Evolutionary conservation across 2,329 filamentous ascomycete genomes (phyloP).

Genomic region (Hirsutella thompsonii): DNA sequence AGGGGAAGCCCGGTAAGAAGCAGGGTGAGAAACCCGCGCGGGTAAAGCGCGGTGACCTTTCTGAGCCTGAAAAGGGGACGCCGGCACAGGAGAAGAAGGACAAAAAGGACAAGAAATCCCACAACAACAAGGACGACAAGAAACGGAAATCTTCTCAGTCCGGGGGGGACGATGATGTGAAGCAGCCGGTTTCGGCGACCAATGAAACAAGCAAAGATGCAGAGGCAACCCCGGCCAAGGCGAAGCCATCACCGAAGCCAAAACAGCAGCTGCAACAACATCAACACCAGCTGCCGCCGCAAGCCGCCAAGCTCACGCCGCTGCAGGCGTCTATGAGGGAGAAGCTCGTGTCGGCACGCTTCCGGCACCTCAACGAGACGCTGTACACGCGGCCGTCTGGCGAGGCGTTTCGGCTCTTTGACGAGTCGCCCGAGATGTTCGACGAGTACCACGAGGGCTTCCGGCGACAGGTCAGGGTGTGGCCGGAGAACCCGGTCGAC

Average conservation of each 20-base stretch:
- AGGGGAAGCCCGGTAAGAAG: slow-evolving; percentile 21
- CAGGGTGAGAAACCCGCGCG: slow-evolving; percentile 7
- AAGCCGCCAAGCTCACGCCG: slow-evolving; percentile 61
- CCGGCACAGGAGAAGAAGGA: slow-evolving; percentile 23
- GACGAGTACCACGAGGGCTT: slow-evolving; percentile 94
- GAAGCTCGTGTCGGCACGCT: slow-evolving; percentile 88
- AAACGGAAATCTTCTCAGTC: background rate
- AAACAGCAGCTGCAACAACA: too few species aligned
- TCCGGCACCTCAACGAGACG: slow-evolving; percentile 93
- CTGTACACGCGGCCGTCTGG: slow-evolving; percentile 85
- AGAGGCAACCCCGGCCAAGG: background rate
- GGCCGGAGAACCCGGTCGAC: slow-evolving; percentile 94
- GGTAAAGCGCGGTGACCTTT: background rate
- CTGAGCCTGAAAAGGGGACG: slow-evolving; percentile 12
- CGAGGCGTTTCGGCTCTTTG: slow-evolving; percentile 74
- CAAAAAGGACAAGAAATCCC: slow-evolving; percentile 17
- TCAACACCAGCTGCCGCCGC: too few species aligned
- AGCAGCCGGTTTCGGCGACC: background rate
- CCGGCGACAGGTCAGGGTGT: slow-evolving; percentile 85
- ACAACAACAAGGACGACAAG: slow-evolving; percentile 13
- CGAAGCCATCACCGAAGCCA: background rate
- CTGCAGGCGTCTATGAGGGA: slow-evolving; percentile 89
- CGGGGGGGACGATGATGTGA: background rate
- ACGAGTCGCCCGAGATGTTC: slow-evolving; percentile 82
- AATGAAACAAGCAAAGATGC: background rate